Evolutionary conservation across 108 stramenopile genomes (phyloP).

Genomic region (Nitzschia sp.): DNA sequence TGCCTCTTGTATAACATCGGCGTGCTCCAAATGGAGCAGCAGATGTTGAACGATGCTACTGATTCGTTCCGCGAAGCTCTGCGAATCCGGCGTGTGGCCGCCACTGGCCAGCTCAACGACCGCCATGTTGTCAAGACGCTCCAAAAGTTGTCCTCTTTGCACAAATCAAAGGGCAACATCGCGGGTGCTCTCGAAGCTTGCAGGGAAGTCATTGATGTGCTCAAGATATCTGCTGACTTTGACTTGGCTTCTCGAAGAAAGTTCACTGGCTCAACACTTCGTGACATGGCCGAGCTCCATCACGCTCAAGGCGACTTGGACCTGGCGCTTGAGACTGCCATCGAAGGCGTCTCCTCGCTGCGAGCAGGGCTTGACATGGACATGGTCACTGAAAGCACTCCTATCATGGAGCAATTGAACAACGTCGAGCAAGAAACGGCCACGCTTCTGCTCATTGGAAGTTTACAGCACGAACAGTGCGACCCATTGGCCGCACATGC

Average conservation of each 20-base stretch:
- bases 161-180: conserved; percentile 44
- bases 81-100: conserved; percentile 31
- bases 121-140: conserved; percentile 44
- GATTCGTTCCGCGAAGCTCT: conserved; percentile 46
- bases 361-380: neutral
- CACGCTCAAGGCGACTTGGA: conserved; percentile 41
- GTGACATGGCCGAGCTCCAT: conserved; percentile 38
- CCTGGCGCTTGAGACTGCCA: conserved; percentile 22
- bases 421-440: conserved; percentile 22
- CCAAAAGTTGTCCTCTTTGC: conserved; percentile 39
- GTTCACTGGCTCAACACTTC: conserved; percentile 20
- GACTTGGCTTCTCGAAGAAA: conserved; percentile 16
- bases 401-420: neutral
- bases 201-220: conserved; percentile 30
- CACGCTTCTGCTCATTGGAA: conserved; percentile 36
- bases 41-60: conserved; percentile 43
- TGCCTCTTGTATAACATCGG: conserved; percentile 60
- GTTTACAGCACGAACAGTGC: conserved; percentile 44
- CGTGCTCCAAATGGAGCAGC: conserved; percentile 50
- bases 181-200: conserved; percentile 29
- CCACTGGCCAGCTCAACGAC: conserved; percentile 41
- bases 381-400: no score
- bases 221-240: conserved; percentile 27
- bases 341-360: conserved; percentile 8
- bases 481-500: conserved; percentile 27